Base-by-base conservation (phyloP, 2,329 filamentous ascomycete species). In the Cercospora zeina region DNA sequence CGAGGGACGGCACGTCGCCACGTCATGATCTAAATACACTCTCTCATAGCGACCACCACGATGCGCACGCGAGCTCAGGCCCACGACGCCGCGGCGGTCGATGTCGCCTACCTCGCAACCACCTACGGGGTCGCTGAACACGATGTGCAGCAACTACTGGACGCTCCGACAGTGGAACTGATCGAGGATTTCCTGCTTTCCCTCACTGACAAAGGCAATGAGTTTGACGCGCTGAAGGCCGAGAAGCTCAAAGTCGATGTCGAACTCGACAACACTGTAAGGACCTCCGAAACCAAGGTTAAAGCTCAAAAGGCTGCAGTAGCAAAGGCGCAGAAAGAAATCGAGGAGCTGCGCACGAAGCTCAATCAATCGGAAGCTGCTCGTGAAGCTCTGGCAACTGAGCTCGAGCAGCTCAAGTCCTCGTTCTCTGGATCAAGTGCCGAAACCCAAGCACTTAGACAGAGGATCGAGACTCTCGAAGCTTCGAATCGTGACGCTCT, bases 201-300 rank as follows among this genome's bases (percentile, higher is more conserved):
- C 27, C 85, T 97, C 58, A 84, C 88, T 24, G 79, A 81, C 31
- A 96, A 95, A 76, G 91, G 90, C 36, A 89, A 88, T 70, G 91
- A 96, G 71, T 88, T 86, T 70, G 91, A 96, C 73, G 84, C 87
- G 39, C 79, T 96, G 42, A 91, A 89, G 70, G 88, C 93, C 9
- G 90, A 96, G 67, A 97, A 97, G 78, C 83, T 97, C 49, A 88
- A 91, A 68, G 81, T 90, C 50, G 91, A 96, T 71, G 95, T 99
- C 49, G 93, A 97, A 79, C 84, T 97, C 7, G 95, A 99, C 76
- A 95, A 91, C 76, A 89, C 89, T 16, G 88, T 96, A 53, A 88
- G 92, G 70, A 89, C 85, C 67, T 88, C 89, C 63, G 93, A 97
- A 74, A 87, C 89, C 24, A 90, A 92, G 76, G 87, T 88, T 67